A percentile compares a stretch with the other conserved stretches of the same genome.
These are phyloP conservation scores for sweet orange (Citrus sinensis) DNA, from an alignment of 345 rosid species.

Conservation along the genomic window DVS_A1.0 CM039168.1:29548501-29549000, in stretches of 20 bases:
- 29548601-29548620: no score
- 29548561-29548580: no score
- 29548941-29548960: constrained; percentile 4
- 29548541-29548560: no score
- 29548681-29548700: no score
- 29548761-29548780: no score
- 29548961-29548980: not conserved
- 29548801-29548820: rapidly evolving
- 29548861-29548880: rapidly evolving
- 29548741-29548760: no score
- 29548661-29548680: rapidly evolving
- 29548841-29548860: rapidly evolving
- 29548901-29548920: not conserved
- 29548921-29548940: not conserved
- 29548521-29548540: not conserved
- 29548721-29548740: no score
- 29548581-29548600: rapidly evolving
- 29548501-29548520: not conserved
- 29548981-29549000: no score
- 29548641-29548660: rapidly evolving
- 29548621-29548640: rapidly evolving
- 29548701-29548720: no score
- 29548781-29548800: no score
- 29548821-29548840: no score
- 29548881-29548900: not conserved